Evolutionary conservation across 371 early-diverging fungal species (phyloP).

Genomic region (Quaeritorhiza haematococci): DNA sequence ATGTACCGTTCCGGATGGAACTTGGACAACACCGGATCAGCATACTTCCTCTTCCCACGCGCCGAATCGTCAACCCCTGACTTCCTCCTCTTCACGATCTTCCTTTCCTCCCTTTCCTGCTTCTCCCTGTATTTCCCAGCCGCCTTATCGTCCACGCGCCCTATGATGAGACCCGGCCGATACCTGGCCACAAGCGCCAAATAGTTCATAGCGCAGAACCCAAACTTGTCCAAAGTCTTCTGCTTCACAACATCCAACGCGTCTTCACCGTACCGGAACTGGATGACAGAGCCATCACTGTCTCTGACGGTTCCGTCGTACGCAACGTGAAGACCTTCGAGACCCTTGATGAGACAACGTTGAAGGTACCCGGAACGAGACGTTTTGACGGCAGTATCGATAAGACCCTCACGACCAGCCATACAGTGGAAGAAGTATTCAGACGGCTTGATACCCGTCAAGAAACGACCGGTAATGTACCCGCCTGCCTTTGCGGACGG

Average conservation of each 20-base stretch:
- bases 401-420: constrained; percentile 99
- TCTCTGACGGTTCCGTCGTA: constrained; percentile 98
- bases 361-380: constrained; percentile 99
- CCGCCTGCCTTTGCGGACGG: constrained; percentile 93
- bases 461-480: constrained; percentile 97
- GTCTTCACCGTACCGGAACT: constrained; percentile 99
- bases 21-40: constrained; percentile 70
- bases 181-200: constrained; percentile 74
- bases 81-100: constrained; percentile 52
- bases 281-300: constrained; percentile 89
- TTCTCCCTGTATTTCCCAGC: constrained; percentile 72
- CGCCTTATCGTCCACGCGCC: constrained; percentile 66
- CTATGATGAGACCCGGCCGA: constrained; percentile 56
- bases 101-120: constrained; percentile 64
- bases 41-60: background rate
- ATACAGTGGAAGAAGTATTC: constrained; percentile 79
- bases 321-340: constrained; percentile 94
- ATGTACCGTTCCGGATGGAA: constrained; percentile 79
- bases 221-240: constrained; percentile 83
- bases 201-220: constrained; percentile 91
- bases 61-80: constrained; percentile 7
- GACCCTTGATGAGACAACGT: constrained; percentile 98
- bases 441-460: constrained; percentile 98
- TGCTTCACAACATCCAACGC: constrained; percentile 97
- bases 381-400: constrained; percentile 99